Base-by-base conservation (phyloP, 2,329 filamentous ascomycete genomes). In the Penicillium sp. region DNA sequence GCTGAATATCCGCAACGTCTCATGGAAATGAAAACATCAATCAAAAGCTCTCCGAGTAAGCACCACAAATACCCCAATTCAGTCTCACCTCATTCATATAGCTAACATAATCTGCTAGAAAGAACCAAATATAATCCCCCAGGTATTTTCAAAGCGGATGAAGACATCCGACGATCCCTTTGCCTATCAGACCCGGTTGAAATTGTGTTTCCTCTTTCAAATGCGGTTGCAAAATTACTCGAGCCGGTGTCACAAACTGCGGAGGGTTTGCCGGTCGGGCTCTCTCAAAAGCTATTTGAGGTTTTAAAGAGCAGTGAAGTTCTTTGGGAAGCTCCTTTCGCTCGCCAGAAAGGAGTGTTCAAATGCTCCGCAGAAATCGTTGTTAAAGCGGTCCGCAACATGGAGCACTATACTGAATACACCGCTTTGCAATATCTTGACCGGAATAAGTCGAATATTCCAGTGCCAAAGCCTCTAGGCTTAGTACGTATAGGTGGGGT, bases 351-450 rank as follows among this genome's bases (percentile, higher is more conserved):
- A 51, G 63, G 63, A 52, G 65, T 65, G 19, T 62, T 66, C 31
- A 67, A 62, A 43, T 66, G 59, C 47, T 43, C 42, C 23, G 9
- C 21, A 29, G 40, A 59, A 46, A 62, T 69, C 41, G 47, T 67
- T 47, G 52, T 68, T 6, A 69, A 69, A 42, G 65, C 59, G 27
- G 50, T 69, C 13, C 60, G 48, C 40, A 58, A 59, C 31, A 31
- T 62, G 47, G 54, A 63, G 17, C 60, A 69, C 43, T 60, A 53
- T 37, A 70, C 68, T 38, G 62, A 71, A 58, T 69, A 68, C 50
- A 71, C 62, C 45, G 63, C 61, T 13, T 55, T 71, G 40, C 57
- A 65, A 58, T 71, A 67, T 52, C 61, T 71, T 40, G 48, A 61
- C 33, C 54, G 59, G 25, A 55, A 67, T 49, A 55, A 48, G 47